Base-by-base conservation (phyloP, 768 basidiomycete species). In the Lactarius tabidus region DNA sequence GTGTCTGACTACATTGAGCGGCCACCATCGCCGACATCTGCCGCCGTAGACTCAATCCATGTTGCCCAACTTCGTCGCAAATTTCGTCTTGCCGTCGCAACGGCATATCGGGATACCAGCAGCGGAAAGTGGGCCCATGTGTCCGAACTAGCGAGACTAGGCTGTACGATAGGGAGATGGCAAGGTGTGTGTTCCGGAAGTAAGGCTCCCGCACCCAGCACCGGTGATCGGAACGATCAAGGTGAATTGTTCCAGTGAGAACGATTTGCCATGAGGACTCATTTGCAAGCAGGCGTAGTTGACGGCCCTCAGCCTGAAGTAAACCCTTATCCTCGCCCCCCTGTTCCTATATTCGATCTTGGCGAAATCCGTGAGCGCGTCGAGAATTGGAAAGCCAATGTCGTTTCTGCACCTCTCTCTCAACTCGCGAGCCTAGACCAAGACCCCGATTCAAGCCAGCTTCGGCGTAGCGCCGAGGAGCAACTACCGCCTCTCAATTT, bases 51-150 rank as follows among this genome's bases (percentile, higher is more conserved):
- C 38, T 2, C 2, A 2, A 26, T 59, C 20, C 65, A 51, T 41
- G 61, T 62, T 28, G 53, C 5, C 15, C 41, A 53, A 3, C 57
- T 66, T 26, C 65, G 51, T 17, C 57, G 57, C 60, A 66, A 58
- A 35, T 59, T 66, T 54, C 65, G 65, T 10, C 65, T 45, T 26
- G 65, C 65, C 3, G 48, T 66, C 33, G 52, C 57, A 33, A 51
- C 61, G 17, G 28, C 65, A 7, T 62, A 53, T 35, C 56, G 65
- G 28, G 65, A 66, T 23, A 58, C 65, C 15, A 66, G 65, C 31
- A 57, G 52, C 29, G 65, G 65, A 45, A 66, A 62, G 57, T 66
- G 65, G 65, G 60, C 26, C 29, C 65, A 66, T 59, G 65, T 66
- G 5, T 66, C 56, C 15, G 65, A 66, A 38, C n/a, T 66, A 35